Base-by-base conservation (phyloP, 768 basidiomycete genomes). In the Kwoniella heveanensis region DNA sequence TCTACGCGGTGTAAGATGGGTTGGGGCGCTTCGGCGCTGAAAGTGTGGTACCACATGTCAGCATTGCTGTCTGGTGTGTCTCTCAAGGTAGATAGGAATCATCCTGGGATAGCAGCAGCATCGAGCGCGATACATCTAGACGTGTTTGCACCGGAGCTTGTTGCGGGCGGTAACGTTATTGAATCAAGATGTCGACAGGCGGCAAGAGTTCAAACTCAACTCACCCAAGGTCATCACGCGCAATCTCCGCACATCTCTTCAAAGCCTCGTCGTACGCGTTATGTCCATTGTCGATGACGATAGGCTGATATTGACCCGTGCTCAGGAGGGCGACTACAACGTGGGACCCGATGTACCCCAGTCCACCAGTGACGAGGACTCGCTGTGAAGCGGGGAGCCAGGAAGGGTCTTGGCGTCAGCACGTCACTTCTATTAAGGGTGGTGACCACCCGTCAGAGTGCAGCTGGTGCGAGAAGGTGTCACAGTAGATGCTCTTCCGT, bases 231-330 rank as follows among this genome's bases (percentile, higher is more conserved):
- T 88, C 87, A 50, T 85, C 86, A 66, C 84, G 84, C 2, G 93
- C 92, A 59, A 98, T 85, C 80, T 90, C 85, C 17, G 88, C 89
- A 65, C 77, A 75, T 56, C 90, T 87, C 56, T 83, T 81, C 52
- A 96, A 84, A 2, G 92, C 86, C 22, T 83, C 83, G 1, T 90
- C 87, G 69, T 87, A 86, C 2, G 96, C 93, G 79, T 99, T 99
- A 81, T 92, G 88, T 83, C 89, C 84, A 83, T 98, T 98, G 83
- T 99, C 96, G 72, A 98, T 85, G 24, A 93, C 89, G 68, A 97
- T 87, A 72, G 97, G 92, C 78, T 90, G 90, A 85, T 90, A 99
- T 66, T 87, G 84, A 62, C 92, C 86, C 13, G 92, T 91, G 76
- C 90, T 85, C 69, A 96, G 88, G 44, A 96, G 83, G 52, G 86